Percentiles rank a stretch among this genome's conserved stretches.
Evolutionary conservation across 73 alveolate species (phyloP).

Genomic region (Breviolum minutum): DNA sequence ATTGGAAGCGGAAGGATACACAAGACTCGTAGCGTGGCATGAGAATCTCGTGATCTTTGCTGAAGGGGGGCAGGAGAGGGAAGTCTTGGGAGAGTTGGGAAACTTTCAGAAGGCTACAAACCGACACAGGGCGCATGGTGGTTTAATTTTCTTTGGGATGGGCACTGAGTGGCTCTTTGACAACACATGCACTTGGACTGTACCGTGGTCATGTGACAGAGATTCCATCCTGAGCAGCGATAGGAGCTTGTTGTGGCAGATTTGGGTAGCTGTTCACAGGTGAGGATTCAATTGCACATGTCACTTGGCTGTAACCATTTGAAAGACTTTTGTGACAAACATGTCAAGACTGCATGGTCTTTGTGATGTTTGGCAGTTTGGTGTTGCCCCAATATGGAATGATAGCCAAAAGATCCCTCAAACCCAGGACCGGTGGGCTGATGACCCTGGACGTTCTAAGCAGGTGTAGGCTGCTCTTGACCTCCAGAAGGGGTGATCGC

Average conservation of each 20-base stretch:
- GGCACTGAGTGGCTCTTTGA: too few species aligned
- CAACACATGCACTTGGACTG: too few species aligned
- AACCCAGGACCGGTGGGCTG: not conserved
- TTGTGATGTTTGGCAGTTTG: not conserved
- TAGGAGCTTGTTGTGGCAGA: conserved; percentile 7
- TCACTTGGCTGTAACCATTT: not conserved
- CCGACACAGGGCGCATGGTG: too few species aligned
- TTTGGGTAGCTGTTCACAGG: not conserved
- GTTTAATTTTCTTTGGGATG: too few species aligned
- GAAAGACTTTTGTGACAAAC: not conserved
- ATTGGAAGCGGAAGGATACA: not conserved
- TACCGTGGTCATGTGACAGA: too few species aligned
- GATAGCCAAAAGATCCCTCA: not conserved
- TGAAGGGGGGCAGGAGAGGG: not conserved
- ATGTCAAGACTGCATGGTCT: not conserved
- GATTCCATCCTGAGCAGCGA: not conserved
- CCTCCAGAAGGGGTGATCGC: not conserved
- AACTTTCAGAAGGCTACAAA: too few species aligned
- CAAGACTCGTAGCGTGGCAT: not conserved
- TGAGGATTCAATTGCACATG: not conserved
- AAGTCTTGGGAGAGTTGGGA: too few species aligned
- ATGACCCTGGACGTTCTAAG: not conserved
- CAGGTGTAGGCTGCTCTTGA: not conserved
- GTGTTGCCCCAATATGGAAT: not conserved
- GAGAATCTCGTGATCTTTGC: not conserved